A percentile compares a stretch with the other conserved stretches of the same genome.
phyloP scores from a whole-genome alignment of 1,284 basidiomycete species.

The Gymnopus androsaceus region DNA sequence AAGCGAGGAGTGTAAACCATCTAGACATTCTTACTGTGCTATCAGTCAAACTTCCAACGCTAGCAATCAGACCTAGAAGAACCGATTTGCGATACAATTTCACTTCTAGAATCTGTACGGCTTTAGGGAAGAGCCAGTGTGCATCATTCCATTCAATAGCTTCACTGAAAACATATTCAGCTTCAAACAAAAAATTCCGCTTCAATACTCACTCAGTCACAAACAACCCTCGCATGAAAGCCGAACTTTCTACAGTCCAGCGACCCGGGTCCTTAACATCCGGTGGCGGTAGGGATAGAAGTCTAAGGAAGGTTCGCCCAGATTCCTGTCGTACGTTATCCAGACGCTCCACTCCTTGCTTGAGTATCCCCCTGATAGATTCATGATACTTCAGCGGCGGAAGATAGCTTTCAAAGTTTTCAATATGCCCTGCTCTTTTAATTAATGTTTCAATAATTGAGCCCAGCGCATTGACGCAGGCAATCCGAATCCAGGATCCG shows the following conservation, averaged over 20 bases:
- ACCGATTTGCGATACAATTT: constrained; percentile 61
- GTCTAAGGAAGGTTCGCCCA: constrained; percentile 59
- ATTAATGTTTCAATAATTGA: constrained; percentile 51
- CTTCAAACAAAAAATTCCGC: constrained; percentile 1
- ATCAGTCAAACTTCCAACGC: constrained; percentile 78
- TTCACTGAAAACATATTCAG: constrained; percentile 26
- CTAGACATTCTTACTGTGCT: constrained; percentile 58
- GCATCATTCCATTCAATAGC: constrained; percentile 66
- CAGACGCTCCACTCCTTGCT: constrained; percentile 89
- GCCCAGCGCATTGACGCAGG: constrained; percentile 66
- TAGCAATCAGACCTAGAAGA: constrained; percentile 74
- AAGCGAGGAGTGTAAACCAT: not conserved
- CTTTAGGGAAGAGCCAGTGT: constrained; percentile 69
- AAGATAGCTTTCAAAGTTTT: constrained; percentile 56
- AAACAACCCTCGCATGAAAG: constrained; percentile 55
- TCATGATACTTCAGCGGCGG: constrained; percentile 58
- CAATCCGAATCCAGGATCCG: constrained; percentile 93
- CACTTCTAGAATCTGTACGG: constrained; percentile 69
- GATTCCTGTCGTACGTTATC: constrained; percentile 87
- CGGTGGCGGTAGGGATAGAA: constrained; percentile 51
- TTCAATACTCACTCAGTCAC: constrained; percentile 40
- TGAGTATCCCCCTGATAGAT: constrained; percentile 72
- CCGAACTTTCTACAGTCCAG: constrained; percentile 53
- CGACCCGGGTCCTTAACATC: constrained; percentile 35
- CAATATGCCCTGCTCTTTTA: constrained; percentile 39